Percentiles rank a stretch among this genome's conserved stretches.
Conservation (phyloP, 352 stramenopile genomes). For the Globisporangium megalacanthum region DNA sequence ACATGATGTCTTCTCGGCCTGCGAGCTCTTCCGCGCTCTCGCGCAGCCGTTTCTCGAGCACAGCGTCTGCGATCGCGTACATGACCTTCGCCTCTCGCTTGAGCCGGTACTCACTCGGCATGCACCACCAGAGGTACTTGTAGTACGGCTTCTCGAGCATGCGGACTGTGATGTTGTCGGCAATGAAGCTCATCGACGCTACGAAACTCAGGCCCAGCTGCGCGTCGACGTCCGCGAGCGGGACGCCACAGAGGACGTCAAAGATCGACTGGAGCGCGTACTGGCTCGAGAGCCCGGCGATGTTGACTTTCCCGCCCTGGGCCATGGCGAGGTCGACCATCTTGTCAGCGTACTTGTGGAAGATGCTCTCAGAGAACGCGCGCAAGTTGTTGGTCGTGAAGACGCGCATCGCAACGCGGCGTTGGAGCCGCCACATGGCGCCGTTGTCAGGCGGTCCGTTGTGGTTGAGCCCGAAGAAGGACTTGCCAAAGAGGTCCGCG, state of each 20-base stretch:
- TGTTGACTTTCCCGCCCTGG: conserved; percentile 28
- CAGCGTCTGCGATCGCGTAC: conserved; percentile 28
- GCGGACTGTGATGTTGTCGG: conserved; percentile 37
- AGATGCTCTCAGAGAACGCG: conserved; percentile 38
- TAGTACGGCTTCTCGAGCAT: conserved; percentile 68
- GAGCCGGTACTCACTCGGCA: conserved; percentile 53
- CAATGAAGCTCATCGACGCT: conserved; percentile 44
- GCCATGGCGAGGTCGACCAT: conserved; percentile 13
- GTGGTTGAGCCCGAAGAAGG: conserved; percentile 73
- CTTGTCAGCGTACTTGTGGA: conserved; percentile 32
- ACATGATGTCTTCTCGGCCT: conserved; percentile 37
- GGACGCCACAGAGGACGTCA: conserved; percentile 46
- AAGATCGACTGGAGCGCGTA: conserved; percentile 59
- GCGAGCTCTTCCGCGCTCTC: conserved; percentile 29
- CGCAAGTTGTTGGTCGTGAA: conserved; percentile 70
- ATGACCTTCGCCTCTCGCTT: conserved; percentile 22
- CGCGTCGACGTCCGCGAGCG: conserved; percentile 22
- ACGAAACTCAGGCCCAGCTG: conserved; percentile 21
- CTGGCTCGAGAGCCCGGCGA: conserved; percentile 38
- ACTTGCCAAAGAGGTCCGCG: conserved; percentile 58
- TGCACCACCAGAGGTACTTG: conserved; percentile 43
- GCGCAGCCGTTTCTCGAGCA: conserved; percentile 30
- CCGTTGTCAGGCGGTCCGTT: conserved; percentile 42
- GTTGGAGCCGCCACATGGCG: conserved; percentile 61
- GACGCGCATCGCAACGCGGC: conserved; percentile 84